Evolutionary conservation across 176 grass and related monocot species (phyloP).

Genomic region (Carex cristatella): DNA sequence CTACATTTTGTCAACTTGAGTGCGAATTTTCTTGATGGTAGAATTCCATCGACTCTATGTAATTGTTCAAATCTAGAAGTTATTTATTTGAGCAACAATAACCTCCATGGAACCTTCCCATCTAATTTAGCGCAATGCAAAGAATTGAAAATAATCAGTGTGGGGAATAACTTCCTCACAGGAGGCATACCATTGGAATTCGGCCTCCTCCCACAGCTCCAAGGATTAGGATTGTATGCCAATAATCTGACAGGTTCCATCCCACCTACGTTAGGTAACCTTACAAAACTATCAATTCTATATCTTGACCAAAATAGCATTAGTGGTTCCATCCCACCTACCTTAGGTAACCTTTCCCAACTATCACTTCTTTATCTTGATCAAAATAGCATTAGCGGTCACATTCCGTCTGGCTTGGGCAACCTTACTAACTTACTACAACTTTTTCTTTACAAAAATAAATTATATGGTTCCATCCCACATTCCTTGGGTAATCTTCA

Average conservation of each 20-base stretch:
- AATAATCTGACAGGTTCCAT: constrained; percentile 12
- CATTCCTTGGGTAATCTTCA: neutral
- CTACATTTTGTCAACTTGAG: constrained; percentile 1
- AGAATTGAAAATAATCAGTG: neutral
- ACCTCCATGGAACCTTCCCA: constrained; percentile 20
- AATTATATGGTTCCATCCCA: neutral
- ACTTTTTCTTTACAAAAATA: neutral
- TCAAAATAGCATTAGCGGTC: constrained; percentile 11
- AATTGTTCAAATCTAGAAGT: constrained; percentile 19
- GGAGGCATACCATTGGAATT: neutral
- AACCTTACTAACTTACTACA: neutral
- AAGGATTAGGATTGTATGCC: neutral
- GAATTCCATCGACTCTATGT: constrained; percentile 18
- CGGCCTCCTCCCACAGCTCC: neutral
- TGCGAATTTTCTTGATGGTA: constrained; percentile 17
- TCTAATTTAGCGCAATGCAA: constrained; percentile 14
- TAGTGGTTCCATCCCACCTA: constrained; percentile 15
- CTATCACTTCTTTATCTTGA: neutral
- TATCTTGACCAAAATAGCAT: constrained; percentile 7
- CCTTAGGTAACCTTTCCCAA: constrained; percentile 25
- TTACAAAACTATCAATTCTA: neutral
- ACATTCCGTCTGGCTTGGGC: neutral
- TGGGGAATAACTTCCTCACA: constrained; percentile 14
- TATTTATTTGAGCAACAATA: neutral
- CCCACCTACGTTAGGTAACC: constrained; percentile 34